phyloP scores from a whole-genome alignment of 2,329 filamentous ascomycete species.

The Cercospora citrullina region DNA sequence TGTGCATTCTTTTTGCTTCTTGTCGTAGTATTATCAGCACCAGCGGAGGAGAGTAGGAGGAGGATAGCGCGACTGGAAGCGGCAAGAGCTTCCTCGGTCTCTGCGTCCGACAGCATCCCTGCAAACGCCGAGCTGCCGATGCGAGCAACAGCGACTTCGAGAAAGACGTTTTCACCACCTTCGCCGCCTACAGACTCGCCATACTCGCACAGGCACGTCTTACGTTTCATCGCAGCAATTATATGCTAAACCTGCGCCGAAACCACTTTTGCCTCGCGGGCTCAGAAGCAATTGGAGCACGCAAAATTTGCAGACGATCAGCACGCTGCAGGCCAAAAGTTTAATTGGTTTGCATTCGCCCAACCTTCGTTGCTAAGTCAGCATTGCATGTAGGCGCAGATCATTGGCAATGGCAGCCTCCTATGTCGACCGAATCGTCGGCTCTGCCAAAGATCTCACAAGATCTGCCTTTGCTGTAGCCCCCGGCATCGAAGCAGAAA shows the following conservation, averaged over 20 bases:
- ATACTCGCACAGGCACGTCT: not conserved
- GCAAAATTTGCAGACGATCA: constrained; percentile 1
- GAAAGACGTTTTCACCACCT: not conserved
- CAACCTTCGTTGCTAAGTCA: constrained; percentile 1
- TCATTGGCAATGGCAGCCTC: not conserved
- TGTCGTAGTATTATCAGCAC: not conserved
- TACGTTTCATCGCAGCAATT: not conserved
- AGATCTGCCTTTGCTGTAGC: constrained; percentile 21
- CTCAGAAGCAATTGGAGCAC: not conserved
- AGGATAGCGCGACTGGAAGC: constrained; percentile 8
- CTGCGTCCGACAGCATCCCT: constrained; percentile 2
- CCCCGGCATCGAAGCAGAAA: constrained; percentile 19
- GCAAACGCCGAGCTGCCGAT: constrained; percentile 6
- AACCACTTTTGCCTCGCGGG: not conserved
- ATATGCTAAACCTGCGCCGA: not conserved
- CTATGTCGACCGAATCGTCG: constrained; percentile 14
- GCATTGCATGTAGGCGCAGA: constrained; percentile 1
- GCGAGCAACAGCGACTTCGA: not conserved
- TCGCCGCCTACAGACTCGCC: not conserved
- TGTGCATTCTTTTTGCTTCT: not conserved
- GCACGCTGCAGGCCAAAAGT: not conserved
- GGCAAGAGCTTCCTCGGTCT: constrained; percentile 12
- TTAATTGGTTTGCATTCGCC: not conserved
- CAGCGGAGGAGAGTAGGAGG: not conserved
- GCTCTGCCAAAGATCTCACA: constrained; percentile 20